Evolutionary conservation across 2,329 filamentous ascomycete species (phyloP).

Genomic region (Colletotrichum gigasporum): DNA sequence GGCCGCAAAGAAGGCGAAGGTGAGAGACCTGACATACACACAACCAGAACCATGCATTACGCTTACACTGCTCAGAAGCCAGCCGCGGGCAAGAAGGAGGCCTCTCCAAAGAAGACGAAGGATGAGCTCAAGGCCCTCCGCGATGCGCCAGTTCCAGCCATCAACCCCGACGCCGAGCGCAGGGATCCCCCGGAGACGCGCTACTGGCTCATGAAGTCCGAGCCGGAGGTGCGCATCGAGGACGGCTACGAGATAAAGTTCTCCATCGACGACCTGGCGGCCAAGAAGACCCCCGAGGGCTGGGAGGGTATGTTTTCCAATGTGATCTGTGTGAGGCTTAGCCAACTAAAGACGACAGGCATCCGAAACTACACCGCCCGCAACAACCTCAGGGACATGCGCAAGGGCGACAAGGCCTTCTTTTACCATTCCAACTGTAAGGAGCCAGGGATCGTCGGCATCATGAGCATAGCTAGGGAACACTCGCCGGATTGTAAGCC

Average conservation of each 20-base stretch:
- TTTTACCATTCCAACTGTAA: slow-evolving; percentile 98
- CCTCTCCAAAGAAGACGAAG: slow-evolving; percentile 7
- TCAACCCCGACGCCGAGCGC: slow-evolving; percentile 47
- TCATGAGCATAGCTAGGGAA: slow-evolving; percentile 89
- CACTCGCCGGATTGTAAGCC: slow-evolving; percentile 79
- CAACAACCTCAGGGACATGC: slow-evolving; percentile 93
- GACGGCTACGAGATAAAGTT: slow-evolving; percentile 91
- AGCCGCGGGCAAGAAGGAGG: slow-evolving; percentile 5
- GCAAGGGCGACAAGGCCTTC: slow-evolving; percentile 89
- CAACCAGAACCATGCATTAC: too few species aligned
- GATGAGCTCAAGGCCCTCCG: slow-evolving; percentile 29
- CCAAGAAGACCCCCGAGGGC: slow-evolving; percentile 79
- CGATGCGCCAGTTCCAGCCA: slow-evolving; percentile 39
- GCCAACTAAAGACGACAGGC: background rate
- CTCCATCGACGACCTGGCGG: slow-evolving; percentile 88
- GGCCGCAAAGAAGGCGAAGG: slow-evolving; percentile 25
- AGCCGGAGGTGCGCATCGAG: slow-evolving; percentile 87
- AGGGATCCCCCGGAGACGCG: slow-evolving; percentile 47
- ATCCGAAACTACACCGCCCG: slow-evolving; percentile 60
- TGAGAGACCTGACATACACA: background rate
- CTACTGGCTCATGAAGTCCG: slow-evolving; percentile 88
- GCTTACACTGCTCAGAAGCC: background rate
- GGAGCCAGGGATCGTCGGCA: slow-evolving; percentile 84
- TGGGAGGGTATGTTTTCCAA: slow-evolving; percentile 78
- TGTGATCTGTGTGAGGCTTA: background rate